phyloP scores from a whole-genome alignment of 768 basidiomycete species.

The Serendipita sp. region DNA sequence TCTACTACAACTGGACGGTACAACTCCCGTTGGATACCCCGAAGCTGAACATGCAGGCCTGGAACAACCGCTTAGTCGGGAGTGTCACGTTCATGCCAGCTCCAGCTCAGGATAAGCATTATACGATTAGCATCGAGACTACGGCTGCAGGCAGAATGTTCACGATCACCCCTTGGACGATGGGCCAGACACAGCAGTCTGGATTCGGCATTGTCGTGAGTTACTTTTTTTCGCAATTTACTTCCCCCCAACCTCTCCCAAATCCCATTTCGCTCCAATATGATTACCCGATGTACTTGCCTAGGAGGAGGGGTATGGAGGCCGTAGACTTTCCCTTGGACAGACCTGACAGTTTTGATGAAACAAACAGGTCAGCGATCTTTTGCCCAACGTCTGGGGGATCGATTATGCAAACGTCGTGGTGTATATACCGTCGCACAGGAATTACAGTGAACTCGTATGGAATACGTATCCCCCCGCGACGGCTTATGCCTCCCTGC shows the following conservation, averaged over 20 bases:
- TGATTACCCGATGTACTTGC: too few relatives aligned
- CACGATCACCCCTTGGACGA: not conserved
- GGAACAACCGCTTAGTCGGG: not conserved
- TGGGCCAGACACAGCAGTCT: not conserved
- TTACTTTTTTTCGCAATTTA: not conserved
- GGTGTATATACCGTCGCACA: not conserved
- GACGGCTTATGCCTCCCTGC: not conserved
- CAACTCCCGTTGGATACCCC: not conserved
- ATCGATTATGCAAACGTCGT: slow-evolving; percentile 4
- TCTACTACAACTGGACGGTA: slow-evolving; percentile 5
- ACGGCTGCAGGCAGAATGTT: not conserved
- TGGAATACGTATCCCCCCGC: not conserved
- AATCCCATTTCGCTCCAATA: too few relatives aligned
- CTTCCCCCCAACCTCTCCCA: too few relatives aligned
- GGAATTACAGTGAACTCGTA: not conserved
- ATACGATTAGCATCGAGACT: slow-evolving; percentile 1
- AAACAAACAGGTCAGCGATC: not conserved
- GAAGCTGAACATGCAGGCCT: not conserved
- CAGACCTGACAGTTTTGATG: not conserved
- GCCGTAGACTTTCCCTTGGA: too few relatives aligned
- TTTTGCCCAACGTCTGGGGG: not conserved
- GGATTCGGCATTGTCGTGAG: slow-evolving; percentile 1
- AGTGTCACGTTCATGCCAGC: not conserved
- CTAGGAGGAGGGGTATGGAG: too few relatives aligned
- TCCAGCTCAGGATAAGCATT: not conserved